Conservation (phyloP, 306 rosid species). For the Trifolium fragiferum region DNA sequence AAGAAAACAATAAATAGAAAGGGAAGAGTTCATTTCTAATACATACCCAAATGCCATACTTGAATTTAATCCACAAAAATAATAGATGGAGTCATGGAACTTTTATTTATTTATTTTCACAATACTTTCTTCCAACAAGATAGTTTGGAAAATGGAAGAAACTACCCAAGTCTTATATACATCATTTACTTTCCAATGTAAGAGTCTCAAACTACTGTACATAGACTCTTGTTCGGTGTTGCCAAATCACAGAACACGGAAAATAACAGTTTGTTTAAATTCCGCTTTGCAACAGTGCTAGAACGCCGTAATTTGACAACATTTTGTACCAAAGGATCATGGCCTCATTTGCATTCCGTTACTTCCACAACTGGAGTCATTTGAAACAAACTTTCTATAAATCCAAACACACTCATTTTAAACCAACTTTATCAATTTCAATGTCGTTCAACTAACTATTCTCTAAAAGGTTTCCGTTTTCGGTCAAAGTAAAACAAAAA, state of each 20-base stretch:
- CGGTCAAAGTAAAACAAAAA: constrained; percentile 26
- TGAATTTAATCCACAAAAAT: too few species aligned
- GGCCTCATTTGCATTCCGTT: not conserved
- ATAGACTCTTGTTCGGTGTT: too few species aligned
- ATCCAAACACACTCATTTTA: not conserved
- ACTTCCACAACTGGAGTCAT: not conserved
- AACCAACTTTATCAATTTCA: constrained; percentile 4
- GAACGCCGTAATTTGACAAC: too few species aligned
- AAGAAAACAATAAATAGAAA: constrained; percentile 14
- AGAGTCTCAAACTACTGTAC: not conserved
- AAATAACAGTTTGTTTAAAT: too few species aligned
- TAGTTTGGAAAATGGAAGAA: too few species aligned
- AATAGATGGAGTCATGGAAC: too few species aligned
- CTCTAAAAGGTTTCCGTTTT: not conserved
- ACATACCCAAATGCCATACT: not conserved
- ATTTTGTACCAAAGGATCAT: constrained; percentile 13
- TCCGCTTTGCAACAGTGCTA: too few species aligned
- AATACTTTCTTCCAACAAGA: too few species aligned
- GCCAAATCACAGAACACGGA: too few species aligned
- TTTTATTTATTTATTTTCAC: too few species aligned
- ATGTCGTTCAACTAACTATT: constrained; percentile 6
- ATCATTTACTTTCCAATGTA: not conserved
- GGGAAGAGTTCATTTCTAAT: constrained; percentile 17
- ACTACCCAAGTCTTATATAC: too few species aligned
- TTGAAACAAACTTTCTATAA: not conserved